Conservation (phyloP, 139 green algal genomes). For the Volvox reticuliferus region DNA sequence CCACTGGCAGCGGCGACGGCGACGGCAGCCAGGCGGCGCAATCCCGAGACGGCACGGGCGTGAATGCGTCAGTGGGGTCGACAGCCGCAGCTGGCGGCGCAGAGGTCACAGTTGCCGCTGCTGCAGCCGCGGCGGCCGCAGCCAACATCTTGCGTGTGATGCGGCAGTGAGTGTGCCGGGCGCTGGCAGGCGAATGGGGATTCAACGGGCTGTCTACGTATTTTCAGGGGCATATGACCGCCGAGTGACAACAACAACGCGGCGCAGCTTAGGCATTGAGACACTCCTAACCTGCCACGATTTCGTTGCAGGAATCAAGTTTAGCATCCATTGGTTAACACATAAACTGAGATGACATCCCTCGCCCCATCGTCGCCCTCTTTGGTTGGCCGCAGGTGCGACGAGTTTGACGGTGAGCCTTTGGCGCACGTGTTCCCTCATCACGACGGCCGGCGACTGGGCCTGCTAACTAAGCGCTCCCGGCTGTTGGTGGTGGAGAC, state of each 20-base stretch:
- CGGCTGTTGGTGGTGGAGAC: constrained; percentile 55
- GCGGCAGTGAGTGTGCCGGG: constrained; percentile 18
- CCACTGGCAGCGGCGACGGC: not conserved
- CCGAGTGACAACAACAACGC: no score
- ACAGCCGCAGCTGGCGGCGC: not conserved
- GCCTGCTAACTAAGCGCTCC: constrained; percentile 53
- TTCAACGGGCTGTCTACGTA: no score
- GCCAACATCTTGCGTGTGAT: constrained; percentile 45
- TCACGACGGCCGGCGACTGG: constrained; percentile 47
- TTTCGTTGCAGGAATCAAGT: no score
- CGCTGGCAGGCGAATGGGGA: no score
- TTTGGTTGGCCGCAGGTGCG: not conserved
- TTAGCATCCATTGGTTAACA: no score
- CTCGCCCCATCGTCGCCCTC: no score
- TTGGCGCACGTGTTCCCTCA: constrained; percentile 41
- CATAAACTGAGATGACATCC: no score
- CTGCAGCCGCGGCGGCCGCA: not conserved
- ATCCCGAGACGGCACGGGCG: not conserved
- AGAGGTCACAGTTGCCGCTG: not conserved
- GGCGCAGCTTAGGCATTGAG: no score
- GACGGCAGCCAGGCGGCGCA: not conserved
- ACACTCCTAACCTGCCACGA: no score
- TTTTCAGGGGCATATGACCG: no score
- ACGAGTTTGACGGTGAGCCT: constrained; percentile 49
- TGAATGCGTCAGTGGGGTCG: constrained; percentile 13